These are phyloP conservation scores for Sporothrix sp. DNA, from an alignment of 2,329 filamentous ascomycete genomes.

Conservation along the genomic window DNA sequence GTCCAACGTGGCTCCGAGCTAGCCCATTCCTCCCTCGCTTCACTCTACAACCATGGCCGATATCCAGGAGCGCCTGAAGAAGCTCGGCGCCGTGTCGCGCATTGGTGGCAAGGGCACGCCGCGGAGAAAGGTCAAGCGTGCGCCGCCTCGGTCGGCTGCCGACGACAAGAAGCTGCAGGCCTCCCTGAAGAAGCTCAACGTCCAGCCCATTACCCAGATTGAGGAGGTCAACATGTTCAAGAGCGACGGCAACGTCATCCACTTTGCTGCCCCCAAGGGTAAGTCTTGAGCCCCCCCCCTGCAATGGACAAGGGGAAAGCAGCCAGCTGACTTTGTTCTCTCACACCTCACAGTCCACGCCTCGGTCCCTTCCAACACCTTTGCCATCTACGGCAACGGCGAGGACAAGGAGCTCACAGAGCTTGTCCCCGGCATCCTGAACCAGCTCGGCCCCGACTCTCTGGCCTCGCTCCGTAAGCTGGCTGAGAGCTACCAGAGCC, in stretches of 20 bases:
- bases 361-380: slow-evolving; percentile 95
- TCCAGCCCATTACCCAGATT: slow-evolving; percentile 97
- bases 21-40: neutral
- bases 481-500: slow-evolving; percentile 97
- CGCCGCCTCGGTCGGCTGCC: slow-evolving; percentile 80
- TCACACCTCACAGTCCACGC: slow-evolving; percentile 73
- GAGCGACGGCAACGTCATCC: slow-evolving; percentile 98
- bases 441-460: slow-evolving; percentile 97
- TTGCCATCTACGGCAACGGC: slow-evolving; percentile 96
- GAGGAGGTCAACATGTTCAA: slow-evolving; percentile 99
- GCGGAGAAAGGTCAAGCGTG: slow-evolving; percentile 96
- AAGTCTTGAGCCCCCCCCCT: slow-evolving; percentile 30
- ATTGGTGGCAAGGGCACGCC: slow-evolving; percentile 96
- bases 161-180: slow-evolving; percentile 99
- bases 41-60: slow-evolving; percentile 36
- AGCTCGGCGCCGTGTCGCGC: slow-evolving; percentile 44
- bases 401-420: slow-evolving; percentile 99
- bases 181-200: slow-evolving; percentile 97
- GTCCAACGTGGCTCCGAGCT: slow-evolving; percentile 14
- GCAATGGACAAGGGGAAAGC: too few species aligned
- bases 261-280: slow-evolving; percentile 98
- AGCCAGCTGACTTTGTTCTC: neutral
- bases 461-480: slow-evolving; percentile 96
- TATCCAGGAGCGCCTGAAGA: slow-evolving; percentile 50
- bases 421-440: slow-evolving; percentile 97